Evolutionary conservation across 2,329 filamentous ascomycete species (phyloP), one percentile per base, ranked within the genome.

Genomic region (Aureobasidium mangrovei): DNA sequence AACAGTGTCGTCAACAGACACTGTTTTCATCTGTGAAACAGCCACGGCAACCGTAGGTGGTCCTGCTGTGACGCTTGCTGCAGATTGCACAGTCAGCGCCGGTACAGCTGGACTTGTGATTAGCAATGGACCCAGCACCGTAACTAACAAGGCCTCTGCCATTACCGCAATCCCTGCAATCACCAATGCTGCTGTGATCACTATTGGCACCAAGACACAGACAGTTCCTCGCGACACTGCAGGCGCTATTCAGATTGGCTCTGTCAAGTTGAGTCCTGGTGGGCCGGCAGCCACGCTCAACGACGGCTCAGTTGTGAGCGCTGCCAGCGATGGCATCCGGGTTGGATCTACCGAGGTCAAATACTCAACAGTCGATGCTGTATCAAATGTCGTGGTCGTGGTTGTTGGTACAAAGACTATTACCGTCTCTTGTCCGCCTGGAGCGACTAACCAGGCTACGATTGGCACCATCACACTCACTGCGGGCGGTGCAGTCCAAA

Each of bases 301-400:
- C 3, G 54, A 58, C 26, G 61, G 61, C 3, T 24, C 59, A 24
- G 51, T 59, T 8, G 41, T 62, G 28, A 63, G 59, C 24, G 49
- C 47, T 10, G 51, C 24, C 12, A 45, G 33, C 7, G n/a, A 46
- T 18, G 52, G 52, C 3, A n/a, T 54, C 42, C 38, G 28, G 42
- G 27, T 54, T 35, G 47, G 47, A n/a, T 51, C 47, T 4, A 33
- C 38, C 7, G 7, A 43, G 12, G 40, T n/a, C 18, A 44, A 7
- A 31, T 53, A 53, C 40, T 53, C 49, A 4, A 31, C 40, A 4
- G 49, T 38, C 3, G 12, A 28, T 5, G 27, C 39, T 31, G 39
- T 31, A 38, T 29, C 39, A 2, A 53, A 12, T 9, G 54, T 62
- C 7, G 26, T 56, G 38, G 57, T 53, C 0, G 39, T 63, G 27